A percentile compares a stretch with the other conserved stretches of the same genome.
phyloP scores from a whole-genome alignment of 495 filamentous ascomycete genomes.

The Parathielavia appendiculata region DNA sequence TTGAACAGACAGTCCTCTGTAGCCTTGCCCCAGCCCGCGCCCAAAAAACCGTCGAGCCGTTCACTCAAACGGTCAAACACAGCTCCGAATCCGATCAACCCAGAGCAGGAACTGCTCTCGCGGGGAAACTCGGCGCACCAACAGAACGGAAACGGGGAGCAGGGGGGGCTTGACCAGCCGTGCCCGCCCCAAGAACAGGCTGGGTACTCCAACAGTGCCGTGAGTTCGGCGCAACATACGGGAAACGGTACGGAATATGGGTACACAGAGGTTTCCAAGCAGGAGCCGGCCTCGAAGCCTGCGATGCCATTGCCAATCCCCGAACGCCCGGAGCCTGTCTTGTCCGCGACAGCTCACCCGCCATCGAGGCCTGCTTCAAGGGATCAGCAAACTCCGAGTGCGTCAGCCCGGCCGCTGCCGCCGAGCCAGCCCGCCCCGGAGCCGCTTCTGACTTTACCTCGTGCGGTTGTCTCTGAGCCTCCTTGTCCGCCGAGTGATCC shows the following conservation, averaged over 20 bases:
- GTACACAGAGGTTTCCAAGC: slow-evolving; percentile 1
- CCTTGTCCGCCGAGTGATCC: slow-evolving; percentile 29
- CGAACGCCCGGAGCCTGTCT: slow-evolving; percentile 17
- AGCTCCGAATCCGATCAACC: slow-evolving; percentile 19
- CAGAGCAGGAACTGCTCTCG: slow-evolving; percentile 12
- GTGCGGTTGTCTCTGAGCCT: slow-evolving; percentile 24
- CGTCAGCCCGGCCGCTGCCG: slow-evolving; percentile 5
- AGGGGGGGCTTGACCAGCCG: not conserved
- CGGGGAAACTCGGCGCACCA: slow-evolving; percentile 11
- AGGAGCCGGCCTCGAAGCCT: not conserved
- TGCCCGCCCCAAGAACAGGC: not conserved
- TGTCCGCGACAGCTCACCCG: slow-evolving; percentile 8
- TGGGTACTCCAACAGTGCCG: not conserved
- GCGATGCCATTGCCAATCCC: slow-evolving; percentile 13
- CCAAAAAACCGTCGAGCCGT: slow-evolving; percentile 18
- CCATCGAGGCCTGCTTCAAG: slow-evolving; percentile 21
- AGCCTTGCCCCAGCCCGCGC: slow-evolving; percentile 7
- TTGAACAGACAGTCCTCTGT: slow-evolving; percentile 22
- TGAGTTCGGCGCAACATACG: not conserved
- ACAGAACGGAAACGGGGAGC: not conserved
- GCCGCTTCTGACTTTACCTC: slow-evolving; percentile 16
- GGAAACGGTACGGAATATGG: not conserved
- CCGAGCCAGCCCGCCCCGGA: slow-evolving; percentile 25
- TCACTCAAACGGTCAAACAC: slow-evolving; percentile 28
- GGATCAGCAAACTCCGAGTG: slow-evolving; percentile 4